Base-by-base conservation (phyloP, 805 yeast species). In the Pichia phayaonensis region DNA sequence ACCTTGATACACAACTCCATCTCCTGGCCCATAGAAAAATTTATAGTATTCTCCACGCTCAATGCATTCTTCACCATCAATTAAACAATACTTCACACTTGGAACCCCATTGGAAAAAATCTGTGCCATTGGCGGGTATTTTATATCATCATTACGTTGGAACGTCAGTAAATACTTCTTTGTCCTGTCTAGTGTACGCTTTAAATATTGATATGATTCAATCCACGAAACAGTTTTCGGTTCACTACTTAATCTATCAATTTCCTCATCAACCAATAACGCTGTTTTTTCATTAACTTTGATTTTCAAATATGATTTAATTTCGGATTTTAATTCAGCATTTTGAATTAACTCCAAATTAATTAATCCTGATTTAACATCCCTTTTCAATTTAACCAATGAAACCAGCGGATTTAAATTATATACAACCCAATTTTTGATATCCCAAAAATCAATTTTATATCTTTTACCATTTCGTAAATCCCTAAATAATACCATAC, bases 21-120 rank as follows among this genome's bases (percentile, higher is more conserved):
- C 97, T 16, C 97, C 97, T 5, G 88, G 87, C 0, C 95, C 96
- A 60, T 87, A 90, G 58, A 76, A 80, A 59, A 88, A 84, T 58
- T 86, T 83, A 55, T 76, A 80, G 68, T 86, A 90, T 55, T 80
- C 76, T 4, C 96, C 96, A 40, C 76, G 73, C 51, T 69, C 74
- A 52, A 90, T 81, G 38, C 81, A 94, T 42, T 83, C 76, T 12
- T 62, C 62, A 7, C 83, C 78, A 31, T 72, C 63, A 1, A 90
- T 94, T 48, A 81, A 69, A 3, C 88, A 84, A 8, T 92, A 95
- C 47, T 94, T 75, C 4, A 88, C 90, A 0, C 96, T 86, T 0
- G 97, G 97, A 1, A 88, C 84, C 8, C 76, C 72, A 61, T 86
- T 80, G 11, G 96, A 95, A 62, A 86, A 88, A 0, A 90, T 85